phyloP scores from a whole-genome alignment of 805 yeast genomes.

The Tetrapisispora phaffii region DNA sequence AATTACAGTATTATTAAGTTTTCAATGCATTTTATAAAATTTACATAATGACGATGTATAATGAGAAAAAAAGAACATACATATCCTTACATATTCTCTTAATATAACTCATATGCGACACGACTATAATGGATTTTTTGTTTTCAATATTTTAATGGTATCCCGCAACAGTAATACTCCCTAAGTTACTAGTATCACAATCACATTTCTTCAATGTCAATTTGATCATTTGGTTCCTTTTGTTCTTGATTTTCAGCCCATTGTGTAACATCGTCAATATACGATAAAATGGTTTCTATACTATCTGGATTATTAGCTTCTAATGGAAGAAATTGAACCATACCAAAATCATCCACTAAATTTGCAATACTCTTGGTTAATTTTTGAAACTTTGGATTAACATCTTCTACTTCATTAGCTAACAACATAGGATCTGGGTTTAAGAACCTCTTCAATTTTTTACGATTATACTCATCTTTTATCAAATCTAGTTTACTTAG shows the following conservation, averaged over 20 bases:
- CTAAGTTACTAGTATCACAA: not conserved
- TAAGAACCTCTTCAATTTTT: slow-evolving; percentile 70
- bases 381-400: slow-evolving; percentile 50
- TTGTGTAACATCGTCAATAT: slow-evolving; percentile 93
- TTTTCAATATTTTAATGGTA: not conserved
- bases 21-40: not conserved
- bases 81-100: no score
- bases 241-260: slow-evolving; percentile 97
- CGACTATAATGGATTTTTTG: not conserved
- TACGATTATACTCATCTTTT: slow-evolving; percentile 64
- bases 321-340: slow-evolving; percentile 93
- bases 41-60: not conserved
- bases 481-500: slow-evolving; percentile 80
- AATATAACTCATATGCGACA: not conserved
- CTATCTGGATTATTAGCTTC: slow-evolving; percentile 69
- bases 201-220: slow-evolving; percentile 44
- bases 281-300: slow-evolving; percentile 73
- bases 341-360: slow-evolving; percentile 92
- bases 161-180: no score
- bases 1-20: not conserved
- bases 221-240: slow-evolving; percentile 80
- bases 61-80: no score
- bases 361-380: slow-evolving; percentile 78
- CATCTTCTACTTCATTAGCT: slow-evolving; percentile 35
- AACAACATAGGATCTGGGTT: slow-evolving; percentile 86